These are phyloP conservation scores for Naganishia cerealis DNA, from an alignment of 1,284 basidiomycete genomes.

Conservation along the genomic window DNA sequence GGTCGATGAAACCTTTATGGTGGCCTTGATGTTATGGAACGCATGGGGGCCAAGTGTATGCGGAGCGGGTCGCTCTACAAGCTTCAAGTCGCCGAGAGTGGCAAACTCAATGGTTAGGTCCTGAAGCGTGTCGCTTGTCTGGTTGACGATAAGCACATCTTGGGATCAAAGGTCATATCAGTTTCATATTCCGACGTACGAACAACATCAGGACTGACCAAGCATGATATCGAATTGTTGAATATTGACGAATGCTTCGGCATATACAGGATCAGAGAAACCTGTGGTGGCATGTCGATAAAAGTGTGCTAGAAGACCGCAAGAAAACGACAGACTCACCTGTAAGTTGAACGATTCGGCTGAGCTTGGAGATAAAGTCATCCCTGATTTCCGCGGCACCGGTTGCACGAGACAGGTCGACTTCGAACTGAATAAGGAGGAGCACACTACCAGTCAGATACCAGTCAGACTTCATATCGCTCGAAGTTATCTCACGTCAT, in stretches of 20 bases:
- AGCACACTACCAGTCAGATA: constrained; percentile 38
- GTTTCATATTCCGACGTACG: constrained; percentile 5
- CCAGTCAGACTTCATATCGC: background rate
- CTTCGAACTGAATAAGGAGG: constrained; percentile 66
- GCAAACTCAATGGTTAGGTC: constrained; percentile 98
- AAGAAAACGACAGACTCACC: constrained; percentile 56
- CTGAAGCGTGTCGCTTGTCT: constrained; percentile 89
- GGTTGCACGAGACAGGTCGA: constrained; percentile 86
- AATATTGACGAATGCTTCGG: constrained; percentile 96
- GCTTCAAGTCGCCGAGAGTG: constrained; percentile 92
- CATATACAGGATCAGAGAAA: constrained; percentile 97
- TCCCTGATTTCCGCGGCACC: constrained; percentile 80
- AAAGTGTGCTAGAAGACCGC: background rate
- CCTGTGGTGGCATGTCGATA: constrained; percentile 57
- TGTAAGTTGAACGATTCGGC: constrained; percentile 91
- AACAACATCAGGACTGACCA: constrained; percentile 56
- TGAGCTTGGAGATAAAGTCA: constrained; percentile 95
- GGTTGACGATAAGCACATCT: constrained; percentile 97
- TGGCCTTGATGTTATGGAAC: constrained; percentile 98
- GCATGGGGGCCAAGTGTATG: constrained; percentile 93
- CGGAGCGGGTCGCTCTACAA: constrained; percentile 89
- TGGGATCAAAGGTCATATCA: constrained; percentile 7
- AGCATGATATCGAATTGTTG: constrained; percentile 97
- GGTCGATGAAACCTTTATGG: constrained; percentile 95
- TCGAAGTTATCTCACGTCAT: constrained; percentile 64